Base-by-base conservation (phyloP, 108 stramenopile genomes). In the Pseudonitzschia pungens region DNA sequence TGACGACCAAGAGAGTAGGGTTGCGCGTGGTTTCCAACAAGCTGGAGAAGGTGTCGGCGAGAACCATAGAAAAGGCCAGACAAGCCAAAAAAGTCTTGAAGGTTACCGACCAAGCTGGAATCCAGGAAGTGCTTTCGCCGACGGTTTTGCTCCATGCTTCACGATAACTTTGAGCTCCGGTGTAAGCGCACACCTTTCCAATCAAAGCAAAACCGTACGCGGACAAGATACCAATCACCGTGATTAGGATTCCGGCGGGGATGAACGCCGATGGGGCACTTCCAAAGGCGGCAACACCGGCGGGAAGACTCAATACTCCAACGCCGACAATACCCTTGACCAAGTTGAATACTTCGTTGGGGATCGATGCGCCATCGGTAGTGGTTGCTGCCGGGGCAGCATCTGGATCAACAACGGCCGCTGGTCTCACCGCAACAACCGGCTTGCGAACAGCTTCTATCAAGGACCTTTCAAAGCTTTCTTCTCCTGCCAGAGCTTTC, bases 251-350 rank as follows among this genome's bases (percentile, higher is more conserved):
- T 11, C 77, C 81, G 41, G 93, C 92, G 27, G 97, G 97, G n/a
- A 96, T 51, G 43, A 94, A 73, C 12, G 97, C 97, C 20, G 84
- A 83, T 42, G 92, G 92, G 41, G 78, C 82, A 78, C 91, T 83
- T 21, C 90, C 91, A 81, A 95, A 98, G 1, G 97, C 92, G 18
- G 97, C 97, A 44, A 96, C 88, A 26, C 96, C 97, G 42, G 89
- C 91, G 24, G 97, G 97, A 55, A 97, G 82, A 68, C 90, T 81
- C 15, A 97, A 84, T 33, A 95, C 94, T 14, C 97, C 96, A 20
- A 94, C 95, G 24, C 97, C 97, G 27, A 94, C 90, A 70, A 96
- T 87, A 55, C 87, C 91, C 90, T 97, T 97, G 69, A 93, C 94
- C 53, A 97, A 82, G 72, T 96, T 96, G 80, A 96, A 91, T 51